Conservation (phyloP, 1,284 basidiomycete species). For the Puccinia polysora region DNA sequence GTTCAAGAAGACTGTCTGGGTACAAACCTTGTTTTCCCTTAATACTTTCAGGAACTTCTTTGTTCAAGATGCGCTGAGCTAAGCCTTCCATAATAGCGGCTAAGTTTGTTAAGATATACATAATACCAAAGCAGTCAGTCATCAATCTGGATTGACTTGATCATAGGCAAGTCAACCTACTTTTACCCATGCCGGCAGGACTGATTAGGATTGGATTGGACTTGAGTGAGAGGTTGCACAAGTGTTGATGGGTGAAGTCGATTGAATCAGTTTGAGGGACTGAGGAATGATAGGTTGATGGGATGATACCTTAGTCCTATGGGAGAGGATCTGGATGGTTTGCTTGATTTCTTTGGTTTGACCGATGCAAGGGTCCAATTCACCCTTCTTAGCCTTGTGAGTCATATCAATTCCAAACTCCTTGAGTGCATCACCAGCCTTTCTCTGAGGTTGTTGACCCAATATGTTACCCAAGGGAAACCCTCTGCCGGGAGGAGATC, state of each 20-base stretch:
- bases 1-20: constrained; percentile 58
- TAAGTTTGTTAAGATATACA: background rate
- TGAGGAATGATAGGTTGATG: too few species aligned
- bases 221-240: constrained; percentile 51
- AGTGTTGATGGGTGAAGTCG: background rate
- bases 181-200: constrained; percentile 51
- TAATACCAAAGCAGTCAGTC: too few species aligned
- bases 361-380: constrained; percentile 86
- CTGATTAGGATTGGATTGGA: constrained; percentile 71
- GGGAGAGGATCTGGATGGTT: constrained; percentile 67
- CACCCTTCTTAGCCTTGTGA: constrained; percentile 72
- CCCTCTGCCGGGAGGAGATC: constrained; percentile 44
- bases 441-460: constrained; percentile 45
- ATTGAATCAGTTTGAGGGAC: background rate
- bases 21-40: constrained; percentile 58
- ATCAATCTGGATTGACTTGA: constrained; percentile 73
- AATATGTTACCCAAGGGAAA: constrained; percentile 51
- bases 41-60: constrained; percentile 70
- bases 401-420: constrained; percentile 74
- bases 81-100: constrained; percentile 84
- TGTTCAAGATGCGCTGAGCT: constrained; percentile 78
- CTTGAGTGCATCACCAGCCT: constrained; percentile 48
- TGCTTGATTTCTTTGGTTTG: constrained; percentile 69
- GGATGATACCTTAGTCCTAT: constrained; percentile 47
- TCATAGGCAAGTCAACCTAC: background rate